A percentile compares a stretch with the other conserved stretches of the same genome.
Evolutionary conservation across 1,284 basidiomycete species (phyloP).

Genomic region (Entoloma clypeatum): DNA sequence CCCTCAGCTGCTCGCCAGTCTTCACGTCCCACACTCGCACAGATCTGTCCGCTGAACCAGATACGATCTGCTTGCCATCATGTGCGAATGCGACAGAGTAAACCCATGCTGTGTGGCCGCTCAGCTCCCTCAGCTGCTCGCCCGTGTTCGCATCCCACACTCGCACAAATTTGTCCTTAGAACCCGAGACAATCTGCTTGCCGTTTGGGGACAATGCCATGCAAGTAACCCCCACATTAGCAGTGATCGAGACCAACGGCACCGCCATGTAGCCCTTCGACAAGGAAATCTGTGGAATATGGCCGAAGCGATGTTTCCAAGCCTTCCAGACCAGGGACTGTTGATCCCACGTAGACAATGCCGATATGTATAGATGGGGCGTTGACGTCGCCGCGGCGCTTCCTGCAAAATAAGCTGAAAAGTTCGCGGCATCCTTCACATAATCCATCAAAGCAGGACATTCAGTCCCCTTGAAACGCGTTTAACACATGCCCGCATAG

Average conservation of each 20-base stretch:
- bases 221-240: too few relatives aligned
- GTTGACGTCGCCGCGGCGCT: conserved; percentile 1
- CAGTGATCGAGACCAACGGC: neutral
- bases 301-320: neutral
- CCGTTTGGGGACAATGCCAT: neutral
- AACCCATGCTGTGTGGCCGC: too few relatives aligned
- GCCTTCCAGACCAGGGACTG: neutral
- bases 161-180: conserved; percentile 1
- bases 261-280: neutral
- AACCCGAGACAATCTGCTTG: conserved; percentile 6
- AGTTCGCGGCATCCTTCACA: neutral
- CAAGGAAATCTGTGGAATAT: neutral
- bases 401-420: neutral
- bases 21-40: neutral
- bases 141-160: too few relatives aligned
- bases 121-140: too few relatives aligned
- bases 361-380: conserved; percentile 2
- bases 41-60: too few relatives aligned
- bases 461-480: neutral
- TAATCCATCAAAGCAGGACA: neutral
- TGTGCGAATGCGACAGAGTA: too few relatives aligned
- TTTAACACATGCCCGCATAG: neutral
- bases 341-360: neutral
- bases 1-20: neutral
- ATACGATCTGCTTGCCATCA: too few relatives aligned